Percentiles rank a stretch among this genome's conserved stretches.
Evolutionary conservation across 1,284 basidiomycete genomes (phyloP).

Genomic region (Exobasidium cylindrosporum): DNA sequence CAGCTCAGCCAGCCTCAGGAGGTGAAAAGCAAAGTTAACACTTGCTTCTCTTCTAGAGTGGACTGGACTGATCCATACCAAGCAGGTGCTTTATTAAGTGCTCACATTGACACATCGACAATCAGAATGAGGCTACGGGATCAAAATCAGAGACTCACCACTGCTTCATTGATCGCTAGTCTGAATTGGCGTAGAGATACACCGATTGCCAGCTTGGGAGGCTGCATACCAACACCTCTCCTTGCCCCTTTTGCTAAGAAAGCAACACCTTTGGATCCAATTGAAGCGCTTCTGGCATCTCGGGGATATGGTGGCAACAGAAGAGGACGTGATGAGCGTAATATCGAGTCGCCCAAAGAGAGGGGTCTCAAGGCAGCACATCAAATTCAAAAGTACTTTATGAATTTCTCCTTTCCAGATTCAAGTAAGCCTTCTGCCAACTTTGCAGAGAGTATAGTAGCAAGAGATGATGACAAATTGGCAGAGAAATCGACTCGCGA

Average conservation of each 20-base stretch:
- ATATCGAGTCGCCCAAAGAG: neutral
- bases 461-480: constrained; percentile 24
- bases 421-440: neutral
- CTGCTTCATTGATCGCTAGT: constrained; percentile 27
- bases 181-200: constrained; percentile 51
- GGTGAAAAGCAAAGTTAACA: neutral
- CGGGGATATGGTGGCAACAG: constrained; percentile 27
- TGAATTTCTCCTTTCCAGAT: constrained; percentile 5
- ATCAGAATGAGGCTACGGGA: constrained; percentile 21
- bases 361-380: constrained; percentile 3
- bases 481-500: constrained; percentile 21
- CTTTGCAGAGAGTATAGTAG: constrained; percentile 24
- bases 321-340: neutral
- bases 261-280: constrained; percentile 23
- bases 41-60: constrained; percentile 1
- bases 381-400: neutral
- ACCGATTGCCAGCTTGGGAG: constrained; percentile 41
- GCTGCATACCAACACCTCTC: constrained; percentile 39
- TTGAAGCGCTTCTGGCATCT: constrained; percentile 42
- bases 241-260: constrained; percentile 21
- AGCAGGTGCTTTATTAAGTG: constrained; percentile 34
- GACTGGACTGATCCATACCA: constrained; percentile 36
- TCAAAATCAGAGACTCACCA: constrained; percentile 20
- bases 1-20: neutral
- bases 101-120: constrained; percentile 49